Base-by-base conservation (phyloP, 1,139 yeast genomes). In the Yamadazyma mexicana region DNA sequence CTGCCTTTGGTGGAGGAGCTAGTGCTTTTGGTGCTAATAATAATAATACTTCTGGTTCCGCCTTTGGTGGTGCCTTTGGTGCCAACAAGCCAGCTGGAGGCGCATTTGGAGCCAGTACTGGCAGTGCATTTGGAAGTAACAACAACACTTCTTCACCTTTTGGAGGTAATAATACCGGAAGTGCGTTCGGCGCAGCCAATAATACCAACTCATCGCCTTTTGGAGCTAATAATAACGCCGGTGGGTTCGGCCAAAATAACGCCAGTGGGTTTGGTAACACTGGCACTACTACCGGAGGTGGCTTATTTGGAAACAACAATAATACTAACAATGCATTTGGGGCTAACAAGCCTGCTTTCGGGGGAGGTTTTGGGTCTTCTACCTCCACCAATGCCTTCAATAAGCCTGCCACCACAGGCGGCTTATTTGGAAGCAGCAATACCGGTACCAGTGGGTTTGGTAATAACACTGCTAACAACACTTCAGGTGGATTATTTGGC, bases 401-500 rank as follows among this genome's bases (percentile, higher is more conserved):
- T 38, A 38, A 46, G 40, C 41, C 49, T 4, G 43, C 47, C 3
- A 34, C 45, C 22, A 50, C 54, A 14, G 53, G 55, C 20, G 54
- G 55, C 2, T 43, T 52, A 23, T 52, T 54, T 39, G 69, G 73
- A 16, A 61, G 44, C 45, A 54, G 14, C 52, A 50, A 52, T 3
- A 42, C 46, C 15, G 35, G 37, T n/a, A 58, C 61, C 12, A 39
- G 36, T 25, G 65, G 63, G 2, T 44, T 39, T 45, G 45, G 48
- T 38, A 30, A 38, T 40, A 34, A 23, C 38, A 36, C 60, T 16
- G 32, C 55, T 33, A 36, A 23, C 26, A 39, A 39, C 36, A 41
- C 31, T 25, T 17, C 40, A 33, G 44, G 45, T 17, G 49, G 46
- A 23, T 40, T 41, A 11, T 44, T 44, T 36, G 54, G 51, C 7